Base-by-base conservation (phyloP, 2,329 filamentous ascomycete species). In the Plectosphaerella cucumerina region DNA sequence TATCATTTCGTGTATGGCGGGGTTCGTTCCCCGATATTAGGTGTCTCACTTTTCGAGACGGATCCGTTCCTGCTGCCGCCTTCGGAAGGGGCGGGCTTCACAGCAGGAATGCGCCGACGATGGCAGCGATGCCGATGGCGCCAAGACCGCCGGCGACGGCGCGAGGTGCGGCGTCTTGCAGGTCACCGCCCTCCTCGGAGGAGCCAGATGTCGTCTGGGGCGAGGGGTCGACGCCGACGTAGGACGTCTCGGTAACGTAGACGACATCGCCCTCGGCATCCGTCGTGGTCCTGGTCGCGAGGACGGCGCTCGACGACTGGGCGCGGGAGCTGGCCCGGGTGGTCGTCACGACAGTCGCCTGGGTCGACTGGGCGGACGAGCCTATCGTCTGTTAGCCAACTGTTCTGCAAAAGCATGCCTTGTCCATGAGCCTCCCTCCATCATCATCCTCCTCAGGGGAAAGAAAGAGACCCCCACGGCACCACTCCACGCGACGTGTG, bases 241-340 rank as follows among this genome's bases (percentile, higher is more conserved):
- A 75, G 1, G 75, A 76, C 1, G 76, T 80, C n/a, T 70, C 70
- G 11, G 76, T 79, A 46, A 78, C 63, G 12, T 72, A 68, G 3
- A 70, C 70, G 49, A 74, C 65, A 31, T 67, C 70, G 22, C 77
- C 77, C 46, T 76, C 64, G 12, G 65, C 58, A 34, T 71, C 61
- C 6, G 75, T 77, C 6, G 72, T 74, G n/a, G 76, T 80, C 53
- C 65, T 63, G 0, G 73, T 75, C 21, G 68, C 60, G 6, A 64
- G 53, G 50, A 76, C 60, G 26, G 66, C 56, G 54, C 59, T 72
- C 12, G 63, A 68, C 11, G 70, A 70, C 67, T 66, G 5, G 52
- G 49, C n/a, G 47, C 22, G 4, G 17, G 55, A 37, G 23, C 26
- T 17, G 10, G 45, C 49, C 20, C 65, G 62, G 18, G 67, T 70